These are phyloP conservation scores for Fusarium dimerum DNA, from an alignment of 2,329 filamentous ascomycete genomes.

Conservation along the genomic window DNA sequence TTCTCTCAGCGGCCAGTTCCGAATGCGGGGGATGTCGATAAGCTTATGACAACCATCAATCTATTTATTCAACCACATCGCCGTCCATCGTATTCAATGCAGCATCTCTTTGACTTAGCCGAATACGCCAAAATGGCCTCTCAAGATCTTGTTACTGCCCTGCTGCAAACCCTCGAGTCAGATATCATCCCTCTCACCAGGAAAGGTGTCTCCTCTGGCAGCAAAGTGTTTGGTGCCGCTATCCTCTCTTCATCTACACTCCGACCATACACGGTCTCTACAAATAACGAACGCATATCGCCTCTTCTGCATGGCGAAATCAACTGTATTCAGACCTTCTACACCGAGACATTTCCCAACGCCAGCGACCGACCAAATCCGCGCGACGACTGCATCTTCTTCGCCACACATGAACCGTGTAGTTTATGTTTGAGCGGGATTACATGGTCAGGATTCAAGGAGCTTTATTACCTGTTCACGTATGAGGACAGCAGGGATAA, in stretches of 20 bases:
- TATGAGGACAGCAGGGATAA: constrained; percentile 59
- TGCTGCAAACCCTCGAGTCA: constrained; percentile 46
- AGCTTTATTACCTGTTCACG: constrained; percentile 60
- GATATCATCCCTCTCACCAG: constrained; percentile 53
- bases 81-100: too few species aligned
- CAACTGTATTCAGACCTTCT: constrained; percentile 62
- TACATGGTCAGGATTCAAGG: constrained; percentile 57
- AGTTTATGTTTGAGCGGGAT: constrained; percentile 59
- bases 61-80: too few species aligned
- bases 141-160: constrained; percentile 36
- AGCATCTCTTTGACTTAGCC: too few species aligned
- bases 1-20: too few species aligned
- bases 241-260: constrained; percentile 48
- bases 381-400: constrained; percentile 53
- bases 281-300: constrained; percentile 56
- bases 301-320: constrained; percentile 61
- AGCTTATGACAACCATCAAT: too few species aligned
- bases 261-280: constrained; percentile 48
- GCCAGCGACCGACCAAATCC: constrained; percentile 41
- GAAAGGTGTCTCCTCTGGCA: constrained; percentile 50
- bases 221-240: constrained; percentile 59
- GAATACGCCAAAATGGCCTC: too few species aligned
- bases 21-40: too few species aligned
- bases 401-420: constrained; percentile 61
- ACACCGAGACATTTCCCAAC: constrained; percentile 38